A percentile compares a stretch with the other conserved stretches of the same genome.
Conservation (phyloP, 176 grass and related monocot genomes). For the Secale cereale region DNA sequence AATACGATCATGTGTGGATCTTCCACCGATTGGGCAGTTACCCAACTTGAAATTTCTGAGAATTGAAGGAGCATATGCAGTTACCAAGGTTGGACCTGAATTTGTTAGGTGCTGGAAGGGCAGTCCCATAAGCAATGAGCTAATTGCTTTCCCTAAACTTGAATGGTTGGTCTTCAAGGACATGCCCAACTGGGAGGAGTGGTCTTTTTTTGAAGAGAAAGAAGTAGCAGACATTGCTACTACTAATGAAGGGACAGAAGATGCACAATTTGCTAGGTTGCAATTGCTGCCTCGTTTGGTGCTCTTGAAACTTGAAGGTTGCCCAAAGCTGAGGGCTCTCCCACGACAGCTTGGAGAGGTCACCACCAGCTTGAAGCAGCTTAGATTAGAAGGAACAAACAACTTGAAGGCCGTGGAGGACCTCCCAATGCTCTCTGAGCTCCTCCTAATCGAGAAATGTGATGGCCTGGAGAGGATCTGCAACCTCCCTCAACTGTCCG, state of each 20-base stretch:
- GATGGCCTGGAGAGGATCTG: too few relatives aligned
- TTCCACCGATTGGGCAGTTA: neutral
- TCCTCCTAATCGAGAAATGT: too few relatives aligned
- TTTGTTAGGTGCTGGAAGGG: neutral
- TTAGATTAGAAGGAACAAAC: accelerated
- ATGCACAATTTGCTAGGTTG: too few relatives aligned
- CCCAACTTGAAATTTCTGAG: neutral
- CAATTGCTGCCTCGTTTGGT: too few relatives aligned
- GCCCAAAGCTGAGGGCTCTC: too few relatives aligned
- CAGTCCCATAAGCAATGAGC: neutral
- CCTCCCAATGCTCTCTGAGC: neutral
- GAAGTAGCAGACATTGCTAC: neutral
- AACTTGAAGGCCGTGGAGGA: slow-evolving; percentile 17
- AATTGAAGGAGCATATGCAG: neutral
- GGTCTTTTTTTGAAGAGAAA: slow-evolving; percentile 1
- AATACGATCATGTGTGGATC: neutral
- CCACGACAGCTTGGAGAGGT: neutral
- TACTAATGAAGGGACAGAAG: accelerated
- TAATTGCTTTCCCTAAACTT: neutral
- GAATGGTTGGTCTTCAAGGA: neutral
- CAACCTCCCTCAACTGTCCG: too few relatives aligned
- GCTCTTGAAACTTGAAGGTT: too few relatives aligned
- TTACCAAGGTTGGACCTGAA: neutral
- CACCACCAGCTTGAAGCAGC: neutral
- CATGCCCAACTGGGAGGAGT: slow-evolving; percentile 13